Evolutionary conservation across 345 rosid genomes (phyloP).

Genomic region (Arabidopsis suecica): DNA sequence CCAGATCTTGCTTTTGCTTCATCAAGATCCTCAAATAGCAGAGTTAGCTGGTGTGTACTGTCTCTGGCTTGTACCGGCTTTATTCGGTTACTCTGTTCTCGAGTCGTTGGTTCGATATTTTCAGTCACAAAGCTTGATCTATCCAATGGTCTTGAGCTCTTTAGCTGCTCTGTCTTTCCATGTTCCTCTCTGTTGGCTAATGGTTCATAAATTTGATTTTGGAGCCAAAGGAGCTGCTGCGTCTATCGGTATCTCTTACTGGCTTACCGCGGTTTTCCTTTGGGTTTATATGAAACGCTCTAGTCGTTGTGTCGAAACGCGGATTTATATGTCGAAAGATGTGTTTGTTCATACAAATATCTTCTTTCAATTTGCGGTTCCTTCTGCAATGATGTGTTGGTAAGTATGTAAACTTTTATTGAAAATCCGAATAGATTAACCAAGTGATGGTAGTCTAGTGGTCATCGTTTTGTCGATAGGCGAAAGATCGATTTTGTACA

Average conservation of each 20-base stretch:
- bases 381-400: conserved; percentile 50
- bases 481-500: too few species aligned
- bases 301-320: conserved; percentile 20
- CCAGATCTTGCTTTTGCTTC: conserved; percentile 37
- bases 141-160: conserved; percentile 47
- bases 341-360: conserved; percentile 38
- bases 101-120: conserved; percentile 42
- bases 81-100: conserved; percentile 44
- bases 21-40: conserved; percentile 46
- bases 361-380: conserved; percentile 44
- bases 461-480: too few species aligned
- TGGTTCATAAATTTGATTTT: conserved; percentile 42
- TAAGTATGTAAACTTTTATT: conserved; percentile 6
- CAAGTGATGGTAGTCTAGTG: not conserved
- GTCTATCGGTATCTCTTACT: conserved; percentile 36
- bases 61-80: conserved; percentile 42
- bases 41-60: conserved; percentile 37
- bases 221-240: conserved; percentile 45
- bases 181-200: conserved; percentile 42
- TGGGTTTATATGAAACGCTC: conserved; percentile 47
- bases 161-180: conserved; percentile 35
- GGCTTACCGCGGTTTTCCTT: conserved; percentile 41
- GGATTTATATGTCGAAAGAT: conserved; percentile 30
- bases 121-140: conserved; percentile 41
- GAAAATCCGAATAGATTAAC: not conserved